Conservation (phyloP, 352 stramenopile genomes). For the Pythium rishiriense region DNA sequence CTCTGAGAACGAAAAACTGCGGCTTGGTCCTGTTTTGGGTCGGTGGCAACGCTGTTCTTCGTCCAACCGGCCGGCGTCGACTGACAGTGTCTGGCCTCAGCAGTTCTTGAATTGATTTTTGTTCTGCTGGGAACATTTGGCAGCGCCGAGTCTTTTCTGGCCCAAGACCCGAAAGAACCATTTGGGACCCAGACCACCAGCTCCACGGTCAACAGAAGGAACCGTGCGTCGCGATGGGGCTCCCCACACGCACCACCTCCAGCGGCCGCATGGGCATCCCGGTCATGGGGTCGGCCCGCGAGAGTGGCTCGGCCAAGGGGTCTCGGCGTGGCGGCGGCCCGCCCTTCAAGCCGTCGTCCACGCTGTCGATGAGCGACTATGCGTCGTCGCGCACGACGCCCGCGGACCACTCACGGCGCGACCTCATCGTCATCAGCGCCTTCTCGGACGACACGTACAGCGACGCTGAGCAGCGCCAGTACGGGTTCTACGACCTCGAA, state of each 20-base stretch:
- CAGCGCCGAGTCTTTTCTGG: neutral
- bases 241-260: neutral
- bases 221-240: neutral
- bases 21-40: neutral
- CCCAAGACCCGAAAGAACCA: neutral
- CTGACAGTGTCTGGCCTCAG: neutral
- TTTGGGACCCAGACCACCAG: neutral
- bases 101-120: neutral
- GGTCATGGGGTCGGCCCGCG: neutral
- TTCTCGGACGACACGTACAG: slow-evolving; percentile 35
- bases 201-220: neutral
- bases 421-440: slow-evolving; percentile 32
- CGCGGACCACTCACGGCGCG: slow-evolving; percentile 22
- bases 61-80: too few species aligned
- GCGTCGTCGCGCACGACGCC: slow-evolving; percentile 13
- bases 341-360: slow-evolving; percentile 12
- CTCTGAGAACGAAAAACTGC: neutral
- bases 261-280: neutral
- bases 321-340: neutral
- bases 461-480: slow-evolving; percentile 42
- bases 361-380: slow-evolving; percentile 23
- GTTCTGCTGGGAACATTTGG: neutral
- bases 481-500: slow-evolving; percentile 64
- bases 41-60: too few species aligned
- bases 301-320: neutral